Base-by-base conservation (phyloP, 257 asterid species). In the Solanum pinnatisectum region DNA sequence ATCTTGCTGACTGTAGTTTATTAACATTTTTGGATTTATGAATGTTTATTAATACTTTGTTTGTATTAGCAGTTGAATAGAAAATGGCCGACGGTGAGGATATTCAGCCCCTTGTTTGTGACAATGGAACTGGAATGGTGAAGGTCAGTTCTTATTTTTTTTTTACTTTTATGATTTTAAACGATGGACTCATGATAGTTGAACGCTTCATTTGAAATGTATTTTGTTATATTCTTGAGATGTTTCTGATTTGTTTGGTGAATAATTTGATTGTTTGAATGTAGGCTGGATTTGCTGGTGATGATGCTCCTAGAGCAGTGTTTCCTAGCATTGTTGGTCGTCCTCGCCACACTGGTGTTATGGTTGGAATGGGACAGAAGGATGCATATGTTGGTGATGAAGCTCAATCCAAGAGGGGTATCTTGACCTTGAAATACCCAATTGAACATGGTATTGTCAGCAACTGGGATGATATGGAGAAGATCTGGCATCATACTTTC, bases 351-450 rank as follows among this genome's bases (percentile, higher is more conserved):
- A 92, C 94, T 25, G 94, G 94, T 87, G 93, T 92, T 36, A 92
- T 92, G 93, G 94, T 92, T 84, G 94, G 94, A 35, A 92, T 92
- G 94, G 94, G 94, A 10, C 94, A 92, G 89, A 92, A 92, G 83
- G 94, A 92, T 88, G 94, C 94, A 59, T 92, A 92, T 60, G 93
- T 92, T 42, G 93, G 94, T 40, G 94, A 91, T 70, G 94, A 92
- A 82, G 94, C 94, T 78, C 94, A 92, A 65, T 92, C 94, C 25
- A 92, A 92, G 76, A 91, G 94, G 87, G 94, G 94, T 92, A 92
- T 92, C 86, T 88, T 92, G 90, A 92, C 94, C 37, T 88, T 92
- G 90, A 92, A 92, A 65, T 92, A 92, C 88, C 94, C 94, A 20
- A 92, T 92, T 35, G 94, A 92, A 89, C 94, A 92, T 25, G 94